Evolutionary conservation across 768 basidiomycete species (phyloP).

Genomic region (Psilocybe subaeruginosa): DNA sequence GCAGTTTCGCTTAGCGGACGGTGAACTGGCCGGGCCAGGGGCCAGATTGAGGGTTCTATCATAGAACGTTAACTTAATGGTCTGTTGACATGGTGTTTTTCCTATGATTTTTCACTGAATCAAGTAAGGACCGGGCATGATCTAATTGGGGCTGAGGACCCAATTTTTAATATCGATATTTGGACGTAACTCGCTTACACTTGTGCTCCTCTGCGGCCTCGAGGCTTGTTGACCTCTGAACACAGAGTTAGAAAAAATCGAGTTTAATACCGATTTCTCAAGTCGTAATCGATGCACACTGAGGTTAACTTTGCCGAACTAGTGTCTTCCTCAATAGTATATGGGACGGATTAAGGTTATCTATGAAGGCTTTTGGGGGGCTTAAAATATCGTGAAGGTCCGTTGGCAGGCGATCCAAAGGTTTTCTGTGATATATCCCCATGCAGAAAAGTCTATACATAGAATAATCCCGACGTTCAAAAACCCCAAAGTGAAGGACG

Average conservation of each 20-base stretch:
- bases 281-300: not conserved
- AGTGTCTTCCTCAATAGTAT: not conserved
- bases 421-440: constrained; percentile 1
- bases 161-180: not conserved
- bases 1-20: not conserved
- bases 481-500: not conserved
- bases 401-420: constrained; percentile 5
- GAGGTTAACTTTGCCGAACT: not conserved
- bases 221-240: not conserved
- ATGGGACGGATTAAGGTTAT: not conserved
- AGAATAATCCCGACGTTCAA: constrained; percentile 5
- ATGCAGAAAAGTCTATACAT: constrained; percentile 3
- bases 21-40: not conserved
- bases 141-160: not conserved
- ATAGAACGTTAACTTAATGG: not conserved
- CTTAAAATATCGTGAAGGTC: constrained; percentile 1
- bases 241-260: not conserved
- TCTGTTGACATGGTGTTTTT: not conserved
- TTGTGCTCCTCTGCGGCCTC: not conserved
- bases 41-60: not conserved
- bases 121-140: not conserved
- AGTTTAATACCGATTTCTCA: not conserved
- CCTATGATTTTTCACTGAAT: not conserved
- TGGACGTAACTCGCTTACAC: not conserved
- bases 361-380: not conserved